These are phyloP conservation scores for Pseudocercospora vitis DNA, from an alignment of 2,329 filamentous ascomycete genomes.

Conservation along the genomic window DNA sequence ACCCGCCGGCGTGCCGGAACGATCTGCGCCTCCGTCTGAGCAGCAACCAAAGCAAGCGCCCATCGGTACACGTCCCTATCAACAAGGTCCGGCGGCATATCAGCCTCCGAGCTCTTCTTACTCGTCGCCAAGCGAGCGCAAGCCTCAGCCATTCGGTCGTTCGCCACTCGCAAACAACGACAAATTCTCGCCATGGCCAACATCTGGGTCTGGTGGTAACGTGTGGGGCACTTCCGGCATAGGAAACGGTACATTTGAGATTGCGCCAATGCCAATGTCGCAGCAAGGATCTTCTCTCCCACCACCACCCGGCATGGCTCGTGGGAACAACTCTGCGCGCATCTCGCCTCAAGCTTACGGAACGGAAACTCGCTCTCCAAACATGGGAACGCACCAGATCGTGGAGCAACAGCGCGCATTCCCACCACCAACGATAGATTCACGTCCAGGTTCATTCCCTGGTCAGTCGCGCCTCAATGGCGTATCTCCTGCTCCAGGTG, in stretches of 20 bases:
- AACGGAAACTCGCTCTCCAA: constrained; percentile 32
- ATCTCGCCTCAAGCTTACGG: constrained; percentile 36
- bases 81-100: constrained; percentile 27
- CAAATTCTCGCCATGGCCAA: constrained; percentile 33
- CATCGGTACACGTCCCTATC: constrained; percentile 27
- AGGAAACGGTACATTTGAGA: constrained; percentile 74
- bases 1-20: constrained; percentile 19
- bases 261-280: constrained; percentile 34
- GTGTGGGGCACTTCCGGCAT: constrained; percentile 75
- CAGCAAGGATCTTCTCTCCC: constrained; percentile 33
- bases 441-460: constrained; percentile 31
- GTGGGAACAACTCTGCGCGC: constrained; percentile 33
- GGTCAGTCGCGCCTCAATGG: constrained; percentile 32
- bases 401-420: constrained; percentile 33
- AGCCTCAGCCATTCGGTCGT: constrained; percentile 38
- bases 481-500: constrained; percentile 33
- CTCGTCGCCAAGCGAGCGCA: constrained; percentile 40
- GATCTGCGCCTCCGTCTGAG: constrained; percentile 15
- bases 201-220: constrained; percentile 52
- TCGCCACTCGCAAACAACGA: constrained; percentile 32
- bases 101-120: constrained; percentile 45
- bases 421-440: constrained; percentile 33
- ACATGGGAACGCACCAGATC: constrained; percentile 27
- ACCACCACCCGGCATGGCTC: constrained; percentile 36
- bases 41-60: constrained; percentile 21